Conservation (phyloP, 805 yeast species). For the Myxozyma neotropica region DNA sequence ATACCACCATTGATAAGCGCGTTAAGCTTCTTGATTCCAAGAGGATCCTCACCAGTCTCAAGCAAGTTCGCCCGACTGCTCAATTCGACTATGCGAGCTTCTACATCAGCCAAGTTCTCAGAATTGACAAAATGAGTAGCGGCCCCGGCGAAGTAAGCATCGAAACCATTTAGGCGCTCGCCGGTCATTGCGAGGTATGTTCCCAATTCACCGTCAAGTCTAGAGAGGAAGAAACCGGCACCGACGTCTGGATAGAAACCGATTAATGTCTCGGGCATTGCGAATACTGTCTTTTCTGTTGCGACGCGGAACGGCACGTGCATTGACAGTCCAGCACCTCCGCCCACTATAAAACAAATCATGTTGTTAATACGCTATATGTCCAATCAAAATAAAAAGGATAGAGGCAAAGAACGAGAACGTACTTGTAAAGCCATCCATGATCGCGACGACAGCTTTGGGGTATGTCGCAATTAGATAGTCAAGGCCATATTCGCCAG, state of each 20-base stretch:
- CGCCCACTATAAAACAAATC: conserved; percentile 67
- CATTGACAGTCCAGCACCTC: conserved; percentile 90
- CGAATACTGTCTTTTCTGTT: conserved; percentile 86
- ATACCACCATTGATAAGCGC: conserved; percentile 67
- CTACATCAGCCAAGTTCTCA: conserved; percentile 61
- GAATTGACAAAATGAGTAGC: conserved; percentile 89
- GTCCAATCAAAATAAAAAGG: too few relatives aligned
- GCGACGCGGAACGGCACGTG: conserved; percentile 93
- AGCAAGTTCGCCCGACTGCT: conserved; percentile 38
- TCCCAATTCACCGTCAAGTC: conserved; percentile 80
- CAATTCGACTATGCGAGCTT: conserved; percentile 65
- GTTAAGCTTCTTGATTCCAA: conserved; percentile 25
- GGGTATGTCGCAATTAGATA: conserved; percentile 76
- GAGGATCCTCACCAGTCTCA: conserved; percentile 7
- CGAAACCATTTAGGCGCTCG: conserved; percentile 71
- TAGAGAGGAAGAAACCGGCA: conserved; percentile 83
- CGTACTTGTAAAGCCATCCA: conserved; percentile 76
- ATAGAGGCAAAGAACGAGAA: too few relatives aligned
- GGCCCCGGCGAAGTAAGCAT: conserved; percentile 78
- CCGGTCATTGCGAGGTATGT: conserved; percentile 87
- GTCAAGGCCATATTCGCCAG: conserved; percentile 78
- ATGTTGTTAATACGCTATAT: too few relatives aligned
- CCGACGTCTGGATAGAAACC: conserved; percentile 98
- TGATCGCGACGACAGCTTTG: conserved; percentile 82
- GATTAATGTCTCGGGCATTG: conserved; percentile 98